Base-by-base conservation (phyloP, 2,329 filamentous ascomycete species). In the Ambrosiella xylebori region DNA sequence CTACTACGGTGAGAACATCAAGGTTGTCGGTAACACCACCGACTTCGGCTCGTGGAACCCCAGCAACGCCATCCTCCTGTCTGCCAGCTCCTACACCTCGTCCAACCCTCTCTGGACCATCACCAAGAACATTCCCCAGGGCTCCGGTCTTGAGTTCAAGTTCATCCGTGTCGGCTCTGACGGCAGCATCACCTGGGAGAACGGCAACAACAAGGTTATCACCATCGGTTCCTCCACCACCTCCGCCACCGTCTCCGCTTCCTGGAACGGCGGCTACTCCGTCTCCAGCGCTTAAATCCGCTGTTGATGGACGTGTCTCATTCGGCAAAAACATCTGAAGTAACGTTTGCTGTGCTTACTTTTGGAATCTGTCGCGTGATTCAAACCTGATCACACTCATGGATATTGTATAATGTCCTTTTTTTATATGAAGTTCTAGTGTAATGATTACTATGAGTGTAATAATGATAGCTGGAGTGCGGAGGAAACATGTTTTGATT, bases 31-130 rank as follows among this genome's bases (percentile, higher is more conserved):
- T 15, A 79, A 75, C 58, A 73, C 76, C 53, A 64, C 73, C 1
- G 71, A 76, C 37, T 75, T 89, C 7, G 84, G 84, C 8, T 73
- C 66, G 63, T 88, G 85, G 85, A 71, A 80, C 60, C 71, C 76
- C 0, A 65, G 62, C 49, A 71, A 69, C 36, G 84, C 78, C 0
- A 64, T 85, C 1, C 64, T 77, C 0, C 71, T 89, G 17, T 77
- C 74, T 51, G 79, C 84, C 1, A 71, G 69, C 13, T 65, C 72
- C 15, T 88, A 88, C 65, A 82, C 79, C 0, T 63, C 70, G 1
- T 69, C 66, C 39, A 79, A 84, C 63, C 80, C 78, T 0, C 62
- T 85, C 5, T 88, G 85, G 85, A 74, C 70, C 51, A 73, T 68
- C 0, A 76, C 76, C 0, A 65, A 87, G 36, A 71, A 69, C 1